Base-by-base conservation (phyloP, 1,139 yeast genomes). In the Hansenula anomala region DNA sequence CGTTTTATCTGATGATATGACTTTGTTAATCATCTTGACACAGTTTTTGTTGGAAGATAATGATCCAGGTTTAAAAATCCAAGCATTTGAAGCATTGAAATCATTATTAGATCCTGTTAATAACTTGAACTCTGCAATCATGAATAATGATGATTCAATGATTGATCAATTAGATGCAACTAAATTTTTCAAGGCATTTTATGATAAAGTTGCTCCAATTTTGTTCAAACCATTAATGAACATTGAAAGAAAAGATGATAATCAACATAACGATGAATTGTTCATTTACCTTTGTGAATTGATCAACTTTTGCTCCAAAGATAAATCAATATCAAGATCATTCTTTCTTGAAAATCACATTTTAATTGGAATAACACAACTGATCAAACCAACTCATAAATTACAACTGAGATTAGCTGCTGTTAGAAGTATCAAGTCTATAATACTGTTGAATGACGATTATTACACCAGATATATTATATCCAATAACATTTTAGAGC, bases 11-110 rank as follows among this genome's bases (percentile, higher is more conserved):
- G 73, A 71, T 47, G 87, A 82, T 52, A 76, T 80, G 75, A 72
- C 84, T 0, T 60, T 87, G 37, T 64, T 85, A 28, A 60, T 69
- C 13, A 74, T 83, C 8, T 62, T 90, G 33, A 72, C 86, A 1
- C 71, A 77, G 34, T 69, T 89, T 24, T 60, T 90, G 20, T 61
- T 81, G 4, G 69, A 72, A 20, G 95, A 86, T 44, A 66, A 69
- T 28, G 79, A 81, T 47, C 73, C 82, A 7, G 95, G 95, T 0
- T 63, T 89, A 36, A 81, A 85, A 55, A 75, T 83, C 6, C 97
- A 89, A 58, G 85, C 92, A 1, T 78, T 77, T 45, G 96, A 89
- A 60, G 95, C 96, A 0, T 63, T 90, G 36, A 80, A 80, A 52
- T 78, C 81, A 1, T 61, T 89, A 30, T 64, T 88, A 14, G 92